Evolutionary conservation across 208 protist genomes (phyloP).

Genomic region (Trypanosoma scelopori): DNA sequence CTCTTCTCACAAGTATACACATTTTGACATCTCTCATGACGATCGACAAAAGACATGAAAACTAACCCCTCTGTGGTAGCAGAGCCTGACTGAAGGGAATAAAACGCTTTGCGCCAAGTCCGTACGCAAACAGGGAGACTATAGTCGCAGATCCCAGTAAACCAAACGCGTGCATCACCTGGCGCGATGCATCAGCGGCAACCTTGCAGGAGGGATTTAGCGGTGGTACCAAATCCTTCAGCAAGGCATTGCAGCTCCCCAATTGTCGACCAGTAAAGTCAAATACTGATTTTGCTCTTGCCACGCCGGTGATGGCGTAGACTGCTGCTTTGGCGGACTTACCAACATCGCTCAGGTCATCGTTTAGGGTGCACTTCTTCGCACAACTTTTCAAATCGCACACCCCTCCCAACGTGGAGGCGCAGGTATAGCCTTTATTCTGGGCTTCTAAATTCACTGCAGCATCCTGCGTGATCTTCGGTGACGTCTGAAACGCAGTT

Average conservation of each 20-base stretch:
- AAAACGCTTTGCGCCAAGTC: slow-evolving; percentile 49
- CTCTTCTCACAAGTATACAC: too few relatives aligned
- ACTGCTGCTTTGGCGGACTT: slow-evolving; percentile 5
- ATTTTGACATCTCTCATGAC: neutral
- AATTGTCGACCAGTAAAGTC: slow-evolving; percentile 11
- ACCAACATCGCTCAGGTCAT: slow-evolving; percentile 14
- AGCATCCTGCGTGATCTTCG: neutral
- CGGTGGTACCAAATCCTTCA: slow-evolving; percentile 24
- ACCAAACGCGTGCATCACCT: slow-evolving; percentile 26
- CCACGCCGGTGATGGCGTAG: slow-evolving; percentile 7
- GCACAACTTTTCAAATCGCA: slow-evolving; percentile 16
- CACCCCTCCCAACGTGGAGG: too few relatives aligned
- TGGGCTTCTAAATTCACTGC: neutral
- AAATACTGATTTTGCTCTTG: neutral
- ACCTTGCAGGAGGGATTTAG: slow-evolving; percentile 24
- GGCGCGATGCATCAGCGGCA: slow-evolving; percentile 3
- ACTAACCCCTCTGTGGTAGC: slow-evolving; percentile 30
- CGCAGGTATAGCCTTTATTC: slow-evolving; percentile 15
- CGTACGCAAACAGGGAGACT: slow-evolving; percentile 31
- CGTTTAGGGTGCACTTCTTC: slow-evolving; percentile 1
- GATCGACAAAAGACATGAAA: too few relatives aligned
- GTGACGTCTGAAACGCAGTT: slow-evolving; percentile 3
- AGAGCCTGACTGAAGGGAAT: slow-evolving; percentile 37
- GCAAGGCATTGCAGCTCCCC: slow-evolving; percentile 21
- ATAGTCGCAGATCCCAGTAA: slow-evolving; percentile 30